These are phyloP conservation scores for Exidia glandulosa DNA, from an alignment of 768 basidiomycete species.

Conservation along the genomic window DNA sequence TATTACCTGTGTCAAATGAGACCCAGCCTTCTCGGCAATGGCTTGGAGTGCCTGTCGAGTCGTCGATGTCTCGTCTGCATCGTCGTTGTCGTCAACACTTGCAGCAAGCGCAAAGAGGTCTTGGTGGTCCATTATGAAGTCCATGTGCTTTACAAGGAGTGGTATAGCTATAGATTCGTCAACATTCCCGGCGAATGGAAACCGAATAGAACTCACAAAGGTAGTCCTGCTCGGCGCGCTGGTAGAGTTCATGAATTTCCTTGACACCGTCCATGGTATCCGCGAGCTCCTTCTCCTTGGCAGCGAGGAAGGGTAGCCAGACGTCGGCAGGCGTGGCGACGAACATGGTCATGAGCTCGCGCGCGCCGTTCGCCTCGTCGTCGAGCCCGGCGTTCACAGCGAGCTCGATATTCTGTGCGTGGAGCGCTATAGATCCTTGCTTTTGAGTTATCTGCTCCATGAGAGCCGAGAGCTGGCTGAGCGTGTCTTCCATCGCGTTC, in stretches of 20 bases:
- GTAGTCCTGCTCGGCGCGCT: slow-evolving; percentile 63
- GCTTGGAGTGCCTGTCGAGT: slow-evolving; percentile 45
- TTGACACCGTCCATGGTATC: slow-evolving; percentile 37
- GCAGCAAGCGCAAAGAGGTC: slow-evolving; percentile 27
- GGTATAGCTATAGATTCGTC: slow-evolving; percentile 49
- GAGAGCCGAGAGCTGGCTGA: slow-evolving; percentile 41
- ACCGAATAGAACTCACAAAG: slow-evolving; percentile 48
- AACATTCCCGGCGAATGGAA: slow-evolving; percentile 8
- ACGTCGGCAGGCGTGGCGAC: slow-evolving; percentile 57
- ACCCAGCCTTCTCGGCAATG: slow-evolving; percentile 44
- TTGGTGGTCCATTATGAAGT: slow-evolving; percentile 35
- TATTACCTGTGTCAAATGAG: slow-evolving; percentile 53
- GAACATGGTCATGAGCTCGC: slow-evolving; percentile 54
- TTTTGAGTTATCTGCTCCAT: slow-evolving; percentile 12
- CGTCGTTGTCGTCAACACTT: slow-evolving; percentile 20
- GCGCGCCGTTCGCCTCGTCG: slow-evolving; percentile 46
- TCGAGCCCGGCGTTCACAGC: slow-evolving; percentile 45
- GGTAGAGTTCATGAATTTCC: slow-evolving; percentile 50
- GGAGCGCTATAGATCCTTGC: slow-evolving; percentile 51
- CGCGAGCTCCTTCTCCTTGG: slow-evolving; percentile 28
- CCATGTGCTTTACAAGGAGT: slow-evolving; percentile 54
- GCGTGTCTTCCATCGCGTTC: slow-evolving; percentile 10
- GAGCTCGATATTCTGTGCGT: slow-evolving; percentile 56
- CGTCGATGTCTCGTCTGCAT: slow-evolving; percentile 43
- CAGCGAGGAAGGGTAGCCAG: slow-evolving; percentile 60